These are phyloP conservation scores for Xylariales sp. DNA, from an alignment of 2,329 filamentous ascomycete genomes.

Conservation along the genomic window DNA sequence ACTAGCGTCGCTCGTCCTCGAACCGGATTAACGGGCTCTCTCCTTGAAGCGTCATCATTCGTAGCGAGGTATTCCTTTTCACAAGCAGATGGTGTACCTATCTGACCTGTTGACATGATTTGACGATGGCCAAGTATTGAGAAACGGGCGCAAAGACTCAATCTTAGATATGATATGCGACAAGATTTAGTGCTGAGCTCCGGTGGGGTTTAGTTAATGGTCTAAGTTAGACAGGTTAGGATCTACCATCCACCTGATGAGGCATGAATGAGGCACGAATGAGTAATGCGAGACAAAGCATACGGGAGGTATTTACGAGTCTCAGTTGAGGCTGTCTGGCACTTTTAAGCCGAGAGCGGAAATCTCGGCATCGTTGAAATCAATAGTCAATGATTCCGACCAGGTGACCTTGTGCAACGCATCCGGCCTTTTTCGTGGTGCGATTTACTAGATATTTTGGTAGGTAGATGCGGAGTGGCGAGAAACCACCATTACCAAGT, in stretches of 20 bases:
- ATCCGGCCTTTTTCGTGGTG: background rate
- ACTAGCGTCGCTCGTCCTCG: background rate
- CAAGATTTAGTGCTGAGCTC: background rate
- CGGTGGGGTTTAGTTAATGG: background rate
- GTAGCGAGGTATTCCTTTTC: background rate
- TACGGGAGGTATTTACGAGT: background rate
- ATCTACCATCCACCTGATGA: background rate
- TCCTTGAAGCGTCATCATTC: conserved; percentile 20
- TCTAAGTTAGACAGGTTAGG: background rate
- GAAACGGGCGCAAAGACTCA: background rate
- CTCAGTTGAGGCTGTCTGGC: background rate
- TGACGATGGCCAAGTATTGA: background rate
- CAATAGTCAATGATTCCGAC: background rate
- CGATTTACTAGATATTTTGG: background rate
- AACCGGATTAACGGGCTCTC: conserved; percentile 15
- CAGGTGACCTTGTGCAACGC: conserved; percentile 2
- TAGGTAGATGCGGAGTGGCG: conserved; percentile 9
- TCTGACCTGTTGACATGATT: conserved; percentile 9
- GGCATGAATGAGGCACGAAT: background rate
- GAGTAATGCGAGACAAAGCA: background rate
- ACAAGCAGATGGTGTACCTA: background rate
- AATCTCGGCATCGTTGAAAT: background rate
- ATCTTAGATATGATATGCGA: background rate
- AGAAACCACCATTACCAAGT: conserved; percentile 5
- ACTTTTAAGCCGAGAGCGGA: conserved; percentile 12